phyloP scores from a whole-genome alignment of 805 yeast genomes.

The Yarrowia bubula region DNA sequence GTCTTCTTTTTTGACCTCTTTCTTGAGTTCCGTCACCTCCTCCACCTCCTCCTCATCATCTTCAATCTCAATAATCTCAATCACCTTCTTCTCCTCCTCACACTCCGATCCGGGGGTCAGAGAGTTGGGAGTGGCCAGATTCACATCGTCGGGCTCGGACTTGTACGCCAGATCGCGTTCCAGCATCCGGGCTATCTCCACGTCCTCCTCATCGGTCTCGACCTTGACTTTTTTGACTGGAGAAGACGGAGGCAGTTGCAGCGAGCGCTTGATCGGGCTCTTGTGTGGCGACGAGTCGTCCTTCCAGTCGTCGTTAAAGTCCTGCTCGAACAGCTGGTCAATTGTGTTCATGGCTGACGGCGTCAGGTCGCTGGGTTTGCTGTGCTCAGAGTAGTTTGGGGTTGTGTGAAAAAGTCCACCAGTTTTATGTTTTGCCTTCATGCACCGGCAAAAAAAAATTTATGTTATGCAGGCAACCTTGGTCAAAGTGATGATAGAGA shows the following conservation, averaged over 20 bases:
- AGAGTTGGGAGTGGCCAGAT: conserved; percentile 13
- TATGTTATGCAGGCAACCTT: conserved; percentile 13
- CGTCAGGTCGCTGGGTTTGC: not conserved
- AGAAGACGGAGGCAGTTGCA: not conserved
- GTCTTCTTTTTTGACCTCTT: not conserved
- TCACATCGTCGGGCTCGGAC: conserved; percentile 12
- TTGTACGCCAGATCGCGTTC: conserved; percentile 3
- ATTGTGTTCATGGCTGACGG: conserved; percentile 24
- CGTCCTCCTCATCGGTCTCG: not conserved
- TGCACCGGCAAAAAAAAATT: conserved; percentile 15
- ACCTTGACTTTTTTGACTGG: not conserved
- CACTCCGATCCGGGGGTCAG: conserved; percentile 21
- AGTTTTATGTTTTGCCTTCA: not conserved
- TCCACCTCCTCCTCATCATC: conserved; percentile 12
- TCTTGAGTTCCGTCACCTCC: not conserved
- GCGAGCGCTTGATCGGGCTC: too few relatives aligned
- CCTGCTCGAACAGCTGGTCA: conserved; percentile 27
- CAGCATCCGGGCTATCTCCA: conserved; percentile 3
- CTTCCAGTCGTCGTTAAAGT: conserved; percentile 25
- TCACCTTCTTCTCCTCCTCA: not conserved
- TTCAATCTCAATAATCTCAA: conserved; percentile 5
- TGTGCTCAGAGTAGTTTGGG: not conserved
- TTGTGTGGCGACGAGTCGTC: not conserved
- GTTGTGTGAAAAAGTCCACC: not conserved
- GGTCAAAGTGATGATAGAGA: not conserved